Evolutionary conservation across 1,284 basidiomycete genomes (phyloP), one percentile per base, ranked within the genome.

Genomic region (Cystobasidium slooffiae): DNA sequence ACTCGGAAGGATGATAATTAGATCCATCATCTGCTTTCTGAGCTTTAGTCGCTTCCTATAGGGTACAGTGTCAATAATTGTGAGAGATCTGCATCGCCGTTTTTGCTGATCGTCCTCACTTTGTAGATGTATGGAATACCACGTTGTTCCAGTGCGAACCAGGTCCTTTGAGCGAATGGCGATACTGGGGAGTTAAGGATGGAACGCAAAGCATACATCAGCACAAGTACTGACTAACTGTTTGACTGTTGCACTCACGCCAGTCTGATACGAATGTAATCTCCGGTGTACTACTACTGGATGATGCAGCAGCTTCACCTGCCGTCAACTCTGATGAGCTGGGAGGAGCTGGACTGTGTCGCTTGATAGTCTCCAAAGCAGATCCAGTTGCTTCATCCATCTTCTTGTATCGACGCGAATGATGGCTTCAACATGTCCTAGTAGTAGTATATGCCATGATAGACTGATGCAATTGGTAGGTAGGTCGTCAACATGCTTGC

Each of bases 101-200:
- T 22, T 20, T 16, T 4, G 7, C 62, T 64, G 14, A n/a, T 39
- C 10, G 22, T 53, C 43, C 47, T 49, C 24, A 73, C 70, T 44
- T 59, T 44, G 55, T 73, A 73, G 44, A 49, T 53, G 63, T 73
- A 73, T 10, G 62, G 62, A 22, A 73, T 73, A 16, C 62, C 62
- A 16, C 70, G 70, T 43, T 73, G 70, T 39, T 73, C 70, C 49
- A 73, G 53, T 14, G 70, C 70, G 37, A 73, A 64, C 70, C 70
- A 73, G 8, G 70, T 73, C 20, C 70, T 37, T 41, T 73, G 70
- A 18, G 70, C 70, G 52, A 73, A 73, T 6, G 70, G 70, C 20
- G 70, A 73, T 58, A 53, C 70, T 73, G 62, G 6, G 14, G n/a
- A 59, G 44, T n/a, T 31, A 31, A 2, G 31, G 31, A 31, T 31